Evolutionary conservation across 2,329 filamentous ascomycete genomes (phyloP).

Genomic region (Colletotrichum sp.): DNA sequence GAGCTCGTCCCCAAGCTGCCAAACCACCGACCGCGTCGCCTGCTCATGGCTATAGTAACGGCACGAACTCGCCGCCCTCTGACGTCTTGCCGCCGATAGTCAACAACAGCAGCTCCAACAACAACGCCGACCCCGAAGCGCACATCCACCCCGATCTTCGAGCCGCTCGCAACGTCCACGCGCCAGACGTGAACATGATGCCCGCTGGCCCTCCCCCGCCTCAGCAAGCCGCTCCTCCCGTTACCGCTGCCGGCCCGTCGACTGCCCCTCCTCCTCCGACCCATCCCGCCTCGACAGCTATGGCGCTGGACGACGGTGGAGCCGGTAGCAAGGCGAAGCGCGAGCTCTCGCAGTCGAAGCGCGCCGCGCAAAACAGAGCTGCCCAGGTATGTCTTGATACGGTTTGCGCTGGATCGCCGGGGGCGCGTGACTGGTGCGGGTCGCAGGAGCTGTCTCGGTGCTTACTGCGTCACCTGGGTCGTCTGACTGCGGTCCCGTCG

Average conservation of each 20-base stretch:
- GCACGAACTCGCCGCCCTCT: constrained; percentile 36
- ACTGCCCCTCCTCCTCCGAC: constrained; percentile 29
- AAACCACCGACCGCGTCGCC: constrained; percentile 35
- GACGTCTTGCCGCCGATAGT: constrained; percentile 38
- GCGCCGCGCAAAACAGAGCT: constrained; percentile 94
- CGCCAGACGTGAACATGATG: constrained; percentile 37
- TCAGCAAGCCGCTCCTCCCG: constrained; percentile 10
- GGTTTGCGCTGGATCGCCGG: background rate
- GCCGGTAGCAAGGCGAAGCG: constrained; percentile 79
- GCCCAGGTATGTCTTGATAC: constrained; percentile 73
- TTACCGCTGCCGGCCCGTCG: constrained; percentile 23
- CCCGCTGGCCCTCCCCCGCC: constrained; percentile 25
- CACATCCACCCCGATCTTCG: constrained; percentile 56
- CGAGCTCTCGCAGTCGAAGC: constrained; percentile 93
- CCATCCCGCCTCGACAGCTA: constrained; percentile 29
- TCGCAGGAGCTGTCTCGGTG: background rate
- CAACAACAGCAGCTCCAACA: constrained; percentile 26
- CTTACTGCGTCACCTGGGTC: background rate
- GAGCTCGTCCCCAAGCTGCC: constrained; percentile 30
- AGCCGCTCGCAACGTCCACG: constrained; percentile 26
- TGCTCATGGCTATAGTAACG: constrained; percentile 50
- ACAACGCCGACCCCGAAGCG: constrained; percentile 41
- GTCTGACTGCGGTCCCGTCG: background rate
- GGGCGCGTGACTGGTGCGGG: background rate
- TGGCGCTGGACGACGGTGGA: constrained; percentile 36